Base-by-base conservation (phyloP, 345 rosid genomes). In the Lepidium africanum region DNA sequence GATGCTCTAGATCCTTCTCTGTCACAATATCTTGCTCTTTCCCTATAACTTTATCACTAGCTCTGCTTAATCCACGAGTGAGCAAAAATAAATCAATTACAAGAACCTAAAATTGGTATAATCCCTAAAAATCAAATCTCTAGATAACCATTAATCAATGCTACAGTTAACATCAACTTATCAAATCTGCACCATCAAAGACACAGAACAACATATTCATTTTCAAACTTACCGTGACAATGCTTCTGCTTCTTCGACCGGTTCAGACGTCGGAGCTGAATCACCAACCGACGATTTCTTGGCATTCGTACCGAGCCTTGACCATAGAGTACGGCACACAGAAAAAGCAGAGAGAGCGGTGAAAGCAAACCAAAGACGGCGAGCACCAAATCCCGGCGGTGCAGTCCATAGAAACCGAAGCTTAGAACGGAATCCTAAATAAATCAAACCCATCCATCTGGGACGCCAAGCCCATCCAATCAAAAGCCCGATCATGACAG, bases 391-490 rank as follows among this genome's bases (percentile, higher is more conserved):
- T 3, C 95, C 96, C 3, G 93, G 96, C 4, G 97, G 97, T n/a
- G 84, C 87, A n/a, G 96, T 83, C 85, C 92, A 86, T 7, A 87
- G 57, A 70, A 94, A 91, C 59, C 97, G 84, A 48, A 91, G 82
- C 79, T 85, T 87, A 69, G 88, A 77, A 27, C 97, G 87, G 30
- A 91, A 67, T 33, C 97, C 97, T 40, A 94, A 73, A 72, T 75
- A 94, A 43, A 94, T 56, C 77, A 94, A 81, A 23, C 95, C 79
- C 9, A 97, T 94, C 97, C 99, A 94, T 37, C 96, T 70, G 0
- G 97, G 99, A 27, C 99, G 87, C 97, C 99, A 91, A 4, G 96
- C 80, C 99, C 99, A 94, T 10, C 99, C 99, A 68, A 91, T 89
- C 33, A 91, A 63, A 73, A 94, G 93, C 5, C 99, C 99, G 78